Evolutionary conservation across 2,329 filamentous ascomycete species (phyloP), one percentile per base, ranked within the genome.

Genomic region (Verticillium klebahnii): DNA sequence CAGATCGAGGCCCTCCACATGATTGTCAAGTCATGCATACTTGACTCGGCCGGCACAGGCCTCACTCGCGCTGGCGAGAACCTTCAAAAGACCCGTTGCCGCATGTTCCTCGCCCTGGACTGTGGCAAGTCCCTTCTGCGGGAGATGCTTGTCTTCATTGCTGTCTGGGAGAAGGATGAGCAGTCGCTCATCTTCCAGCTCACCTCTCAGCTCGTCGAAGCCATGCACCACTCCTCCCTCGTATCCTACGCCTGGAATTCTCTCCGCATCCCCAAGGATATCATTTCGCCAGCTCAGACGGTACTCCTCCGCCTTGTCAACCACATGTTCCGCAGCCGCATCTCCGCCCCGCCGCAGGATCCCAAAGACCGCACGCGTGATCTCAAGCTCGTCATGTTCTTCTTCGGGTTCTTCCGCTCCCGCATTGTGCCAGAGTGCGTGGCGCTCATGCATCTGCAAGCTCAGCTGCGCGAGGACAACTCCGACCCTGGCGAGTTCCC

Each of bases 1-100:
- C 94, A 98, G 75, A 97, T 97, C 60, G 94, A 98, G 75, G 93
- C 95, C 6, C 79, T 98, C 60, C 94, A 96, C 61, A 97, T 97
- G 93, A 96, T 97, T 63, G 89, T 98, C 69, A 97, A 97, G 79
- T 93, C 92, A 15, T 96, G 93, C 65, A 96, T 98, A 60, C 87
- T 97, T 25, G 91, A 96, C 69, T 88, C 87, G n/a, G 82, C 86
- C 63, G 91, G 90, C 63, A 89, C 90, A 66, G 86, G 88, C 0
- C 77, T 86, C 8, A 90, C 88, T 55, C 75, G 80, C 11, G 83
- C 83, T 14, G 89, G 89, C 19, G 90, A 92, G 71, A 96, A 94
- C 71, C 88, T 97, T 76, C 93, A 97, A 74, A 92, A 93, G 64
- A 92, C 94, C 1, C 83, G 94, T 25, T 97, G 93, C 70, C 91